Evolutionary conservation across 2,329 filamentous ascomycete genomes (phyloP), one percentile per base, ranked within the genome.

Genomic region (Exophiala sp.): DNA sequence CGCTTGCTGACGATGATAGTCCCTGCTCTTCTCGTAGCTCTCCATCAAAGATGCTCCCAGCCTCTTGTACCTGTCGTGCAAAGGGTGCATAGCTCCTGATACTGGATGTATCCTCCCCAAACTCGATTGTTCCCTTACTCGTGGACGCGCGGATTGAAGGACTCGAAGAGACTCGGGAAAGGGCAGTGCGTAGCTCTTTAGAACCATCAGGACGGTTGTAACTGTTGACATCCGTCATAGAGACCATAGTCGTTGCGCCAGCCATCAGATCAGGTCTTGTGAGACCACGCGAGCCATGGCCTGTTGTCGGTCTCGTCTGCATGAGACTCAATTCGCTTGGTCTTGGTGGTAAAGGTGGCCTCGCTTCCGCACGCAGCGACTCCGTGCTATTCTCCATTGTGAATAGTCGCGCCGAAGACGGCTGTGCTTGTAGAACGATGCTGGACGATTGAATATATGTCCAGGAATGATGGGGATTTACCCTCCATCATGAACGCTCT

Each of bases 241-340:
- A 92, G 11, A 97, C 67, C 8, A 91, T 91, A 1, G 91, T 96
- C 3, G 91, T 96, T 44, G 92, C 84, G 55, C 83, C 84, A 1
- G 87, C 84, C 52, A 75, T 72, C 20, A 78, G 63, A 32, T 63
- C 66, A 24, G 70, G 62, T 48, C 68, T 68, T 29, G 65, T 58
- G n/a, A 64, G 55, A 29, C 66, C 68, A 21, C 69, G 69, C 3
- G 68, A 65, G 9, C 69, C 42, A 54, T 62, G 49, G 38, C 56
- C 52, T 18, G 58, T 55, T 12, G 58, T 14, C 8, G 62, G 52
- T 35, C 50, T 51, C 9, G 36, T 48, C 56, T 41, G 69, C 63
- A 42, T 71, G 54, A 57, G 67, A 63, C 43, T 62, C 61, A 59
- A 64, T 54, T 58, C 53, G 59, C 58, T 71, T 18, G 74, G 75